Percentiles rank a stretch among this genome's conserved stretches.
Conservation (phyloP, 805 yeast species). For the Candida takata region DNA sequence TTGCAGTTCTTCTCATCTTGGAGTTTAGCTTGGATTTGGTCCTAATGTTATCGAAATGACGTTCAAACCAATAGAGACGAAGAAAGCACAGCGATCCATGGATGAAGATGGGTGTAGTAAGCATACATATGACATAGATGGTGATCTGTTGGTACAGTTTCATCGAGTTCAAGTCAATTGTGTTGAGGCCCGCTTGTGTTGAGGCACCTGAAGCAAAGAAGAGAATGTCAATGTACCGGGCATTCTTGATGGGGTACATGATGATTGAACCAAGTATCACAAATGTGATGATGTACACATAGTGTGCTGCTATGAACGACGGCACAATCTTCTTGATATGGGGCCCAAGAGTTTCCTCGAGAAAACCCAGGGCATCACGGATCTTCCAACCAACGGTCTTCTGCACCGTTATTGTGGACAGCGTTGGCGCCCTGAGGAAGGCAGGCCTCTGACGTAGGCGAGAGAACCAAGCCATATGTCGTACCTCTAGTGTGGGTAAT, state of each 20-base stretch:
- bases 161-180: slow-evolving; percentile 60
- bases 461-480: slow-evolving; percentile 1
- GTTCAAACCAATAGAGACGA: slow-evolving; percentile 84
- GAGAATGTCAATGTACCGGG: slow-evolving; percentile 67
- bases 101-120: slow-evolving; percentile 84
- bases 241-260: slow-evolving; percentile 66
- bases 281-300: slow-evolving; percentile 57
- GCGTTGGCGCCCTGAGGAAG: not conserved
- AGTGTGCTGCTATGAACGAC: slow-evolving; percentile 54
- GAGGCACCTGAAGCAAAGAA: slow-evolving; percentile 70
- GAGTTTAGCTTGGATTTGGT: slow-evolving; percentile 70
- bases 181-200: slow-evolving; percentile 90
- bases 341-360: slow-evolving; percentile 28
- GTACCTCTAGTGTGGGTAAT: too few species aligned
- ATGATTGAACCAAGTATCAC: slow-evolving; percentile 65
- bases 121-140: slow-evolving; percentile 51
- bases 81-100: slow-evolving; percentile 72
- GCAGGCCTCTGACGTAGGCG: not conserved
- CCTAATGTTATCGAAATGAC: slow-evolving; percentile 77
- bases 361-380: slow-evolving; percentile 30
- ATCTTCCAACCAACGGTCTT: slow-evolving; percentile 34
- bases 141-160: slow-evolving; percentile 74
- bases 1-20: slow-evolving; percentile 74
- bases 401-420: slow-evolving; percentile 16
- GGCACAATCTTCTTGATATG: slow-evolving; percentile 34